Conservation (phyloP, 1,284 basidiomycete species). For the Neonothopanus nambi region DNA sequence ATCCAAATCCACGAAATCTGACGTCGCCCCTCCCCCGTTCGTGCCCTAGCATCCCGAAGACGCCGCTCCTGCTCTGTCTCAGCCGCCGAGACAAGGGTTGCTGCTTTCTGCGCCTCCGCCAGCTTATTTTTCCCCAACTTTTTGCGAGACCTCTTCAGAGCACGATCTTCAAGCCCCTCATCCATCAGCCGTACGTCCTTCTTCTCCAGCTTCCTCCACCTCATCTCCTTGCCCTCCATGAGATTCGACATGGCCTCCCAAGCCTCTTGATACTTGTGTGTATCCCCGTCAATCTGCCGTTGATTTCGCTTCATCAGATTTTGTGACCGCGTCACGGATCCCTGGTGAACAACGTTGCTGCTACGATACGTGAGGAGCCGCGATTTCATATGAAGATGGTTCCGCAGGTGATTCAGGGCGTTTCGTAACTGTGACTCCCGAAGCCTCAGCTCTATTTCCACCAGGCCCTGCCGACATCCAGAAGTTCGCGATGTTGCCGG, state of each 20-base stretch:
- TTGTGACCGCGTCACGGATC: neutral
- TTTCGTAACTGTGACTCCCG: conserved; percentile 3
- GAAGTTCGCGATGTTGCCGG: neutral
- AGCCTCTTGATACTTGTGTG: conserved; percentile 1
- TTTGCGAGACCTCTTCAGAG: neutral
- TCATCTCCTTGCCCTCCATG: neutral
- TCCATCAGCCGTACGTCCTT: neutral
- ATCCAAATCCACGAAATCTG: conserved; percentile 9
- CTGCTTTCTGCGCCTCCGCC: neutral
- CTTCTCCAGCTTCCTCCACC: neutral
- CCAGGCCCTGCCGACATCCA: neutral
- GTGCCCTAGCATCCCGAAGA: neutral
- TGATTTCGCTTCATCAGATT: conserved; percentile 4
- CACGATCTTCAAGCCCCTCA: neutral
- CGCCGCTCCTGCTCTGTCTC: neutral
- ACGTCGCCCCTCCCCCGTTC: neutral
- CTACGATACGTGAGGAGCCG: conserved; percentile 6
- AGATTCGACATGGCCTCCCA: neutral
- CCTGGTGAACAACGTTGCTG: conserved; percentile 9
- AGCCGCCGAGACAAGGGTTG: too few relatives aligned
- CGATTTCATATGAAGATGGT: too few relatives aligned
- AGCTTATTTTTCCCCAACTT: neutral
- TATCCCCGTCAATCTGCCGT: neutral
- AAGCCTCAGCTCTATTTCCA: conserved; percentile 1
- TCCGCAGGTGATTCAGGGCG: conserved; percentile 4